Conservation (phyloP, 2,329 filamentous ascomycete genomes). For the Trichoderma arundinaceum region DNA sequence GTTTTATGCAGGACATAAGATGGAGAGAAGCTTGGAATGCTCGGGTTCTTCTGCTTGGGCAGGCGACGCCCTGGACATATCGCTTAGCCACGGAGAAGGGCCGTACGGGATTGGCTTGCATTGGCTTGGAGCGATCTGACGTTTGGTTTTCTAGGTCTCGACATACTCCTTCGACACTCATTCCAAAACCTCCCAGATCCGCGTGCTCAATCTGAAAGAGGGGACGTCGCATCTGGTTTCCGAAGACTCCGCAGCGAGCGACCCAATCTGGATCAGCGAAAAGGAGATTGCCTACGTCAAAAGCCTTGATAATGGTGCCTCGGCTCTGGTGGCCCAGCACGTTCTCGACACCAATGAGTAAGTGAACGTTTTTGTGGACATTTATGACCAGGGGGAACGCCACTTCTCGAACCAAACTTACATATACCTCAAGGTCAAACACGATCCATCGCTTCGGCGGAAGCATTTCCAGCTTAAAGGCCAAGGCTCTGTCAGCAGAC, state of each 20-base stretch:
- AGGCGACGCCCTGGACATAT: too few relatives aligned
- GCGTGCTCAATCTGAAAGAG: slow-evolving; percentile 70
- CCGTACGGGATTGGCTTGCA: not conserved
- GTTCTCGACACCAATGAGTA: slow-evolving; percentile 48
- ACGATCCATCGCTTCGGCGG: slow-evolving; percentile 52
- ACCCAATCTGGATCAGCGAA: slow-evolving; percentile 78
- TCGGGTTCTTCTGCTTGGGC: not conserved
- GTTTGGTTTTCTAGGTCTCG: slow-evolving; percentile 56
- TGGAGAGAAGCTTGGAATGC: not conserved
- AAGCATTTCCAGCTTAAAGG: slow-evolving; percentile 63
- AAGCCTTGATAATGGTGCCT: slow-evolving; percentile 53
- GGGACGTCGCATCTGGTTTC: slow-evolving; percentile 70
- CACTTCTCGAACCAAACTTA: not conserved
- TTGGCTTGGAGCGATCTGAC: not conserved
- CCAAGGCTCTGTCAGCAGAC: slow-evolving; percentile 55
- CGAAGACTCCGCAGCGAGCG: slow-evolving; percentile 67
- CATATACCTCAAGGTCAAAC: slow-evolving; percentile 11
- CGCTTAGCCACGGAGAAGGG: not conserved
- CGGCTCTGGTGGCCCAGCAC: slow-evolving; percentile 52
- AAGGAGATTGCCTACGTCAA: slow-evolving; percentile 64
- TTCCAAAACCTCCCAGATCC: slow-evolving; percentile 69
- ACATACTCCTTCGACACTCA: slow-evolving; percentile 83
- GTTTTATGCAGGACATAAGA: not conserved
- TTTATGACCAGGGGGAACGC: too few relatives aligned
- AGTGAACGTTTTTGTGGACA: slow-evolving; percentile 34